These are phyloP conservation scores for Lachnellula arida DNA, from an alignment of 2,329 filamentous ascomycete species.

Conservation along the genomic window DNA sequence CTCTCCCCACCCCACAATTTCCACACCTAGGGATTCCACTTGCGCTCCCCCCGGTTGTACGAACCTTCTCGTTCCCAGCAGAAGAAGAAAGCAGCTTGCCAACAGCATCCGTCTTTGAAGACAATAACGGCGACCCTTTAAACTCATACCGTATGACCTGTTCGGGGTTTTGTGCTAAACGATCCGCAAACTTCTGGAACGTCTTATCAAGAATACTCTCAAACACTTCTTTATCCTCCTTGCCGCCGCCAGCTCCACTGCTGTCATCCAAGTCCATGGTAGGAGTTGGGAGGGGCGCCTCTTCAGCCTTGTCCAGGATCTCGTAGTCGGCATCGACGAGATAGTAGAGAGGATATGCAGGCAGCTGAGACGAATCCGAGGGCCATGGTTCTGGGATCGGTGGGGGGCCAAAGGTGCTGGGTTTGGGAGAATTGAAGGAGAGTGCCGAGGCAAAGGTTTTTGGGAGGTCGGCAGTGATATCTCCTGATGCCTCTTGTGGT, in stretches of 20 bases:
- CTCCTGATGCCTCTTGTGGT: conserved; percentile 6
- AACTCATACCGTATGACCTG: conserved; percentile 81
- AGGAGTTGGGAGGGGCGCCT: conserved; percentile 45
- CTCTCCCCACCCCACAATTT: conserved; percentile 68
- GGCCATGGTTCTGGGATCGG: conserved; percentile 71
- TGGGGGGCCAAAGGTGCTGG: conserved; percentile 28
- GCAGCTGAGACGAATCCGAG: conserved; percentile 54
- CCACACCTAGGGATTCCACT: conserved; percentile 66
- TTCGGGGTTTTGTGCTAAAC: conserved; percentile 74
- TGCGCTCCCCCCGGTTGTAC: conserved; percentile 22
- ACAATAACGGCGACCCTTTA: conserved; percentile 68
- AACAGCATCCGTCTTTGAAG: conserved; percentile 70
- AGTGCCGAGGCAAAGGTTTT: conserved; percentile 72
- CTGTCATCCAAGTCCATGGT: conserved; percentile 46
- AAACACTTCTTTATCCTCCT: conserved; percentile 67
- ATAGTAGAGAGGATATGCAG: conserved; percentile 71
- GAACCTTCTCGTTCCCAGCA: conserved; percentile 19
- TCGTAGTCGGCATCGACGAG: conserved; percentile 89
- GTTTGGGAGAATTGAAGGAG: conserved; percentile 57
- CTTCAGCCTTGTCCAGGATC: conserved; percentile 59
- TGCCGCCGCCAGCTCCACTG: conserved; percentile 33
- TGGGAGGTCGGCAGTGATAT: conserved; percentile 37
- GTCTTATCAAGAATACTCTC: conserved; percentile 70
- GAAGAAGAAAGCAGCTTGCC: conserved; percentile 53
- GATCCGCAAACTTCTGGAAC: conserved; percentile 77